Conservation (phyloP, 73 alveolate genomes). For the Paraurostyla sp. region DNA sequence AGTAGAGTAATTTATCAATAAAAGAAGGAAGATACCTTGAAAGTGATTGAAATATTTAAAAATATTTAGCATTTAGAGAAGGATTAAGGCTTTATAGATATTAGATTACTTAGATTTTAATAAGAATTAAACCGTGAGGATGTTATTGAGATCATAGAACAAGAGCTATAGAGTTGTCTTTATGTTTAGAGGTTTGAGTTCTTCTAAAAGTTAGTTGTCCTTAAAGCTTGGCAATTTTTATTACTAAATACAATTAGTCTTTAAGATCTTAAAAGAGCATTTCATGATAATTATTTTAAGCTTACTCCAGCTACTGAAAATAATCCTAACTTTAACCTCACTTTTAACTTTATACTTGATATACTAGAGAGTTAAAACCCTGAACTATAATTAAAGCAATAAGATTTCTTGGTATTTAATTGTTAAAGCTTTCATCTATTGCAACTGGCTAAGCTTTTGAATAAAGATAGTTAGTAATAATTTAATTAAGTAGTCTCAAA, state of each 20-base stretch:
- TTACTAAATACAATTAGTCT: neutral
- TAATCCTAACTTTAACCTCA: neutral
- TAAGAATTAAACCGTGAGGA: neutral
- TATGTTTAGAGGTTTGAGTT: neutral
- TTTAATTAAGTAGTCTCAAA: neutral
- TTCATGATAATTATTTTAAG: neutral
- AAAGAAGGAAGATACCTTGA: neutral
- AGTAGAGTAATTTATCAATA: neutral
- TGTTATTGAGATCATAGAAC: neutral
- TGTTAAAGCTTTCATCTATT: neutral
- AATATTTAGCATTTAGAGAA: no score
- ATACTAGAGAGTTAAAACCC: neutral
- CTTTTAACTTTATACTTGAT: neutral
- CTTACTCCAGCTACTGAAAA: neutral
- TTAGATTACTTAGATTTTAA: neutral
- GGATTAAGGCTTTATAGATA: neutral
- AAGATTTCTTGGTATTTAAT: neutral
- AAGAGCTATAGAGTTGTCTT: neutral
- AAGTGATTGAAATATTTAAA: neutral
- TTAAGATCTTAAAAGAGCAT: neutral
- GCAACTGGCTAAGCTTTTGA: neutral
- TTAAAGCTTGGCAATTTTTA: neutral
- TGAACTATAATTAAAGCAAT: neutral
- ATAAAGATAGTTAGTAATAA: neutral
- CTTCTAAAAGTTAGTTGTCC: neutral